Percentiles rank a stretch among this genome's conserved stretches.
phyloP scores from a whole-genome alignment of 208 protist species.

The Kentomonas sorsogonicus region DNA sequence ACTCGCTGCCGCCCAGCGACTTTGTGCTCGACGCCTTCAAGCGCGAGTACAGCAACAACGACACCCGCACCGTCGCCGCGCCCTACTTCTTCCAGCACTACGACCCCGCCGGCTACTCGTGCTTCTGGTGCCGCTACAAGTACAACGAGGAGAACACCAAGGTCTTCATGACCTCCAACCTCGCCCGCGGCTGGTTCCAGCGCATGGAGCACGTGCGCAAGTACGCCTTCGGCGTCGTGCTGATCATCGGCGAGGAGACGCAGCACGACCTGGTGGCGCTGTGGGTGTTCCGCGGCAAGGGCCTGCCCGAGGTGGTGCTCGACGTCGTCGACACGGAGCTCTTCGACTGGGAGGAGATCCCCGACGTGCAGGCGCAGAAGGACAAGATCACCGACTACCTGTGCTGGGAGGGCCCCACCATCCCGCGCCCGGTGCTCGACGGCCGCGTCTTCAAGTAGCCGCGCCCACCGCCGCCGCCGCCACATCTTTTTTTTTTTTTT shows the following conservation, averaged over 20 bases:
- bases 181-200: constrained; percentile 77
- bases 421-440: constrained; percentile 68
- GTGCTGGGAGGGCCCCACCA: constrained; percentile 78
- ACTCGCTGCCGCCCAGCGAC: constrained; percentile 45
- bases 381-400: constrained; percentile 76
- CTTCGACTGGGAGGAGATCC: constrained; percentile 70
- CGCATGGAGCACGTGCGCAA: constrained; percentile 82
- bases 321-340: constrained; percentile 77
- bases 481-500: constrained; percentile 12
- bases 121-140: constrained; percentile 75
- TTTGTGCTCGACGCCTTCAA: constrained; percentile 75
- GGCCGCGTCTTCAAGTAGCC: constrained; percentile 72
- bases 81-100: constrained; percentile 69
- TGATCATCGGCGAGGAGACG: constrained; percentile 72
- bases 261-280: constrained; percentile 66
- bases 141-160: constrained; percentile 80
- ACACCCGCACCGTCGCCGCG: constrained; percentile 62
- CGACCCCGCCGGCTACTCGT: constrained; percentile 61
- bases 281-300: constrained; percentile 79
- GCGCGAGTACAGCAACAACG: constrained; percentile 75
- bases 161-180: constrained; percentile 85
- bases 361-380: constrained; percentile 55
- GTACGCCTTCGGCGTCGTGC: constrained; percentile 75
- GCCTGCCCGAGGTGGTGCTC: constrained; percentile 71
- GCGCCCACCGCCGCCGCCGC: too few species aligned